Base-by-base conservation (phyloP, 768 basidiomycete species). In the Amanita brunnescens region DNA sequence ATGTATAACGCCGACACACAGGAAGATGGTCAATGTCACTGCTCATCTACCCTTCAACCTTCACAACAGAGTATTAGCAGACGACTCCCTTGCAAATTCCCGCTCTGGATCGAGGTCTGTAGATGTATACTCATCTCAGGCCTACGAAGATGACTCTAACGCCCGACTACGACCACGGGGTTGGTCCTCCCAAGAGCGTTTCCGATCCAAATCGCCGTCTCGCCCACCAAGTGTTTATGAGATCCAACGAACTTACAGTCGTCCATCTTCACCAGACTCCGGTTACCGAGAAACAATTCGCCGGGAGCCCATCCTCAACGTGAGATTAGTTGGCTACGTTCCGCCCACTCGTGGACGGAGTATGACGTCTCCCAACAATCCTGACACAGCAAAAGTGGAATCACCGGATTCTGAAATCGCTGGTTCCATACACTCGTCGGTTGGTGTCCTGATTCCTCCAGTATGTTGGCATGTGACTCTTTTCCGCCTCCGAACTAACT, bases 21-120 rank as follows among this genome's bases (percentile, higher is more conserved):
- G 83, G 29, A 82, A 78, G 73, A 85, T 85, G 83, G 82, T 85
- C 56, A 83, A 84, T 51, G 75, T 85, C 12, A 74, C 75, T 50
- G 76, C 79, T 1, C 73, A 71, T 20, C 69, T 78, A 23, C 83
- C 83, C 0, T 85, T 85, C 66, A 78, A 80, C 59, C 68, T 84
- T 54, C 76, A 77, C 60, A 70, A 69, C 47, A 64, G 64, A 47
- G 55, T 62, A 12, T 47, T 55, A 24, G 54, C 61, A 3, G 58
- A 64, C 7, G 54, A 56, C 9, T 59, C 60, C 8, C 61, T 62
- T 10, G 63, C 67, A 13, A 48, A 58, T 3, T 67, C 69, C 21
- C 59, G 63, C 29, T 66, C 64, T 8, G 49, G 60, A 13, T 64
- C 68, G 18, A 52, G 58, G 21, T 61, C 61, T 5, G 32, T 56